A percentile compares a stretch with the other conserved stretches of the same genome.
phyloP scores from a whole-genome alignment of 1,284 basidiomycete genomes.

The Moniliella sp. region DNA sequence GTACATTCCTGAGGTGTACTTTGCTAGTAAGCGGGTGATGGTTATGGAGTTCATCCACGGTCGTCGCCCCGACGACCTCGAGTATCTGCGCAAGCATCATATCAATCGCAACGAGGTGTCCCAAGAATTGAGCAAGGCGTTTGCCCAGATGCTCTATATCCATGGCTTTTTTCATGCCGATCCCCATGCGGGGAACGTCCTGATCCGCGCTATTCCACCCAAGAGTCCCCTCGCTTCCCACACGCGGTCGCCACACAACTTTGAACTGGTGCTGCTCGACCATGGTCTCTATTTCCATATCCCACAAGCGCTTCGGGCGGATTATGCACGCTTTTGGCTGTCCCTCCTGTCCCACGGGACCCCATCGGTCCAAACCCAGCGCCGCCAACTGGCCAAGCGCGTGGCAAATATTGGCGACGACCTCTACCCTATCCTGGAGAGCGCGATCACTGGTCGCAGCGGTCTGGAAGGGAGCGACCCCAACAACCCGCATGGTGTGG shows the following conservation, averaged over 20 bases:
- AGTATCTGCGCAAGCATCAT: conserved; percentile 56
- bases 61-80: conserved; percentile 66
- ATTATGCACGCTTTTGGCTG: conserved; percentile 32
- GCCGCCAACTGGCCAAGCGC: conserved; percentile 22
- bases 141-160: conserved; percentile 84
- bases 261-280: conserved; percentile 30
- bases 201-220: conserved; percentile 44
- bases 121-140: conserved; percentile 51
- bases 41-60: conserved; percentile 81
- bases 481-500: conserved; percentile 21
- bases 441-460: conserved; percentile 27
- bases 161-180: conserved; percentile 47
- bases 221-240: conserved; percentile 4
- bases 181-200: conserved; percentile 50
- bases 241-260: conserved; percentile 25
- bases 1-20: conserved; percentile 71
- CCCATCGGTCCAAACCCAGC: conserved; percentile 15
- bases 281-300: conserved; percentile 33
- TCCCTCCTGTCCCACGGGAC: conserved; percentile 20
- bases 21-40: conserved; percentile 62
- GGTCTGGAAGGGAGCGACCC: conserved; percentile 30
- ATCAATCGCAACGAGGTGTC: conserved; percentile 88
- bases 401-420: conserved; percentile 31
- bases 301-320: conserved; percentile 20
- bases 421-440: conserved; percentile 30